Evolutionary conservation across 139 green algal species (phyloP).

Genomic region (Desmodesmus armatus): DNA sequence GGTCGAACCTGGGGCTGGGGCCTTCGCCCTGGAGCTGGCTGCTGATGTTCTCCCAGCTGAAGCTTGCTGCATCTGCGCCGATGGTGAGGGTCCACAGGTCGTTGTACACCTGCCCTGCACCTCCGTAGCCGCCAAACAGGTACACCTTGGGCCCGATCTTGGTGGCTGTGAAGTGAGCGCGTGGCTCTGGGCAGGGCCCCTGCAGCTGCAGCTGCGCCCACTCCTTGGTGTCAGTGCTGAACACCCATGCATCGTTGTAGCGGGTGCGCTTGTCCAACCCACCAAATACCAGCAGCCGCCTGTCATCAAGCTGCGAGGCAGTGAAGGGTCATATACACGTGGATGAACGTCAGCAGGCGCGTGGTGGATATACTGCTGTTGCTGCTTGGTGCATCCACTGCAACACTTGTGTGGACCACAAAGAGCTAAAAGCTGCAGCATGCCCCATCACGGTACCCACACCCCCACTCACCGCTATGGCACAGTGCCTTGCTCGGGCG

Average conservation of each 20-base stretch:
- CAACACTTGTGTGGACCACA: too few species aligned
- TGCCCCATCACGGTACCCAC: too few species aligned
- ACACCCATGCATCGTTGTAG: constrained; percentile 87
- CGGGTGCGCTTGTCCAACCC: constrained; percentile 80
- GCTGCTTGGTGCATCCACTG: too few species aligned
- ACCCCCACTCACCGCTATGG: constrained; percentile 63
- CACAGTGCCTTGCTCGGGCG: constrained; percentile 73
- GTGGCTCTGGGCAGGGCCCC: constrained; percentile 63
- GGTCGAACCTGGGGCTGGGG: constrained; percentile 80
- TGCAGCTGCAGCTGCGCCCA: constrained; percentile 67
- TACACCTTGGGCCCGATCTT: constrained; percentile 73
- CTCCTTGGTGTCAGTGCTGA: constrained; percentile 64
- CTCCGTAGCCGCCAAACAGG: constrained; percentile 87
- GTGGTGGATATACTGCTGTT: too few species aligned
- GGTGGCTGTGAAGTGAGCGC: constrained; percentile 84
- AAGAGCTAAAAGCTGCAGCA: background rate
- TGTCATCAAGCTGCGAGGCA: constrained; percentile 68
- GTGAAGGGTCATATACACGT: too few species aligned
- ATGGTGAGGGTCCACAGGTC: constrained; percentile 85
- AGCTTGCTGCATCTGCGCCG: background rate
- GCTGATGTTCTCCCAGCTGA: constrained; percentile 71
- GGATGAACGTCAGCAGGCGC: too few species aligned
- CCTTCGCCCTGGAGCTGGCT: constrained; percentile 45
- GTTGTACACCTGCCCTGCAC: constrained; percentile 75
- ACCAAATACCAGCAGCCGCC: constrained; percentile 81